Evolutionary conservation across 768 basidiomycete species (phyloP).

Genomic region (Stropharia rugosoannulata): DNA sequence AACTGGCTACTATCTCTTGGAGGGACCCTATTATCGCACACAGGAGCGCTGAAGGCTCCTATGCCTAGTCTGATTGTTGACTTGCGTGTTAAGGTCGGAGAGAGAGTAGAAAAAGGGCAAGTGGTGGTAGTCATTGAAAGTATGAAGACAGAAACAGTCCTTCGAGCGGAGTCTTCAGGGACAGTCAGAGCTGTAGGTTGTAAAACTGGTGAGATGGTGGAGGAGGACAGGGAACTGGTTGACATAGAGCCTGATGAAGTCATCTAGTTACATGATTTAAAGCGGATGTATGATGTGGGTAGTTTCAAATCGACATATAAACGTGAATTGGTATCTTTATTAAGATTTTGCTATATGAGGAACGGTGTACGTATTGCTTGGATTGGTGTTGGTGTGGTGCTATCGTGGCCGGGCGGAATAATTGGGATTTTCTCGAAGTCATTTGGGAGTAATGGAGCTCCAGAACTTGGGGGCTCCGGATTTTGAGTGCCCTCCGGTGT

Average conservation of each 20-base stretch:
- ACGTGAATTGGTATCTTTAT: background rate
- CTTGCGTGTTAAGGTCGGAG: conserved; percentile 75
- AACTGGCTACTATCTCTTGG: conserved; percentile 69
- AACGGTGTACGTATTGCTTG: background rate
- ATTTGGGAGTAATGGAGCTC: conserved; percentile 50
- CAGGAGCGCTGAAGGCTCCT: conserved; percentile 74
- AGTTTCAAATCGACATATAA: background rate
- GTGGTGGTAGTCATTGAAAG: conserved; percentile 85
- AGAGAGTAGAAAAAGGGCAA: conserved; percentile 79
- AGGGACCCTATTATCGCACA: conserved; percentile 55
- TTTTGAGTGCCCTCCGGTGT: conserved; percentile 57
- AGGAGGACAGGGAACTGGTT: conserved; percentile 80
- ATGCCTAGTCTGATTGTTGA: conserved; percentile 96
- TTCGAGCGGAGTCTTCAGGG: conserved; percentile 70
- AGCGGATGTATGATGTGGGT: background rate
- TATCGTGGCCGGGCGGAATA: conserved; percentile 40
- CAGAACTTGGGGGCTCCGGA: conserved; percentile 53
- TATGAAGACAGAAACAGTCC: conserved; percentile 96
- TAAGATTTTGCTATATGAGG: background rate
- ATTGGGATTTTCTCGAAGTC: conserved; percentile 36
- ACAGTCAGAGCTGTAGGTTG: conserved; percentile 73
- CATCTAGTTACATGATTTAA: conserved; percentile 1
- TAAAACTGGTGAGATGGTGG: conserved; percentile 87
- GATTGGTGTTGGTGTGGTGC: conserved; percentile 40
- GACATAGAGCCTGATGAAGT: conserved; percentile 52